Conservation (phyloP, 176 grass and related monocot genomes). For the Typha latifolia region DNA sequence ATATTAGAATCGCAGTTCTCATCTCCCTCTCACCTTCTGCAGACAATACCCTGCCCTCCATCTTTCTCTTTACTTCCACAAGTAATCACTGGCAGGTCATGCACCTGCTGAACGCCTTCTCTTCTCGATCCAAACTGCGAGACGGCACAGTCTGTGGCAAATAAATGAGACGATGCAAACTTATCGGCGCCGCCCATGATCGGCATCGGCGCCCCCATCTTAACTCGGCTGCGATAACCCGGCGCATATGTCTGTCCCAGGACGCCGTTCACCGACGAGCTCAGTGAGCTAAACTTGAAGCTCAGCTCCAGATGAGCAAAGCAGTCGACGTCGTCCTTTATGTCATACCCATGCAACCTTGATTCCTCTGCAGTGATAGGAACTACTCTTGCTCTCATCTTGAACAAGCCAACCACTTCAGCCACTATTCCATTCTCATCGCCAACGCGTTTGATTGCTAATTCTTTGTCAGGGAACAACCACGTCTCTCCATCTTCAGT, state of each 20-base stretch:
- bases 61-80: constrained; percentile 13
- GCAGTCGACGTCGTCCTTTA: constrained; percentile 10
- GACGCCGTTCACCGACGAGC: constrained; percentile 19
- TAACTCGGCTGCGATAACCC: constrained; percentile 21
- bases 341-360: constrained; percentile 25
- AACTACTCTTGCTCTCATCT: constrained; percentile 5
- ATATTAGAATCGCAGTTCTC: neutral
- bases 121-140: constrained; percentile 17
- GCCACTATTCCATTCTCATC: constrained; percentile 1
- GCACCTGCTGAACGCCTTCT: constrained; percentile 8
- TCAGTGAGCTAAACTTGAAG: constrained; percentile 25
- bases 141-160: constrained; percentile 27
- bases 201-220: constrained; percentile 28
- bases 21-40: constrained; percentile 12
- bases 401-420: neutral
- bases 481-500: neutral
- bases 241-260: constrained; percentile 31
- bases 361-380: constrained; percentile 11
- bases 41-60: constrained; percentile 20
- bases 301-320: constrained; percentile 28
- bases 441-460: neutral
- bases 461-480: neutral
- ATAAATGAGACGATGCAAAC: constrained; percentile 26
- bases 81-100: constrained; percentile 13
- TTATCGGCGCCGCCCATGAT: constrained; percentile 29